A percentile compares a stretch with the other conserved stretches of the same genome.
These are phyloP conservation scores for Nemania abortiva DNA, from an alignment of 2,329 filamentous ascomycete genomes.

Conservation along the genomic window DNA sequence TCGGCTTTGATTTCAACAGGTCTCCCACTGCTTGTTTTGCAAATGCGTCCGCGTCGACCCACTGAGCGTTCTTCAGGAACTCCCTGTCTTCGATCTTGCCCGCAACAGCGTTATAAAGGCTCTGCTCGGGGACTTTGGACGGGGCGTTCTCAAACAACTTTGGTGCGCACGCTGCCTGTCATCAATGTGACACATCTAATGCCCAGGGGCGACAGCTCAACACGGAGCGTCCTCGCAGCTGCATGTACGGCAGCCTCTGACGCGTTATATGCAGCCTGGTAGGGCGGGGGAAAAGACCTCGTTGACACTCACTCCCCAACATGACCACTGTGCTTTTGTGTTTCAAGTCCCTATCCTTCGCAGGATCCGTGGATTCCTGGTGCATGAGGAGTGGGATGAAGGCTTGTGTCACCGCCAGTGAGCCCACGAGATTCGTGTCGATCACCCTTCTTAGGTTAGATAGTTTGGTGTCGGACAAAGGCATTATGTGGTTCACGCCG, in stretches of 20 bases:
- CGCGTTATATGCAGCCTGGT: slow-evolving; percentile 49
- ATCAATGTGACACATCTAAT: slow-evolving; percentile 50
- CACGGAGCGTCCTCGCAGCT: slow-evolving; percentile 45
- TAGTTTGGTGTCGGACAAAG: slow-evolving; percentile 42
- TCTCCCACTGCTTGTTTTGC: slow-evolving; percentile 49
- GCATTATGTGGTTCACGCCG: slow-evolving; percentile 43
- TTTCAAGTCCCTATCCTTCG: slow-evolving; percentile 18
- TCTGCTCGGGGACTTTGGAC: slow-evolving; percentile 46
- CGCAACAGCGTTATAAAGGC: slow-evolving; percentile 46
- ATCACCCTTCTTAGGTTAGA: slow-evolving; percentile 41
- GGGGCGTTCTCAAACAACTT: slow-evolving; percentile 47
- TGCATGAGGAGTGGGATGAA: slow-evolving; percentile 51
- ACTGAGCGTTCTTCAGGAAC: slow-evolving; percentile 45
- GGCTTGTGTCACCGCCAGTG: slow-evolving; percentile 50
- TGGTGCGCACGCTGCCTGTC: slow-evolving; percentile 49
- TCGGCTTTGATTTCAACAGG: slow-evolving; percentile 44
- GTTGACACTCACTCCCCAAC: slow-evolving; percentile 49
- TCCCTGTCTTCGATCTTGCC: slow-evolving; percentile 46
- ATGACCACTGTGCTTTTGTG: slow-evolving; percentile 44
- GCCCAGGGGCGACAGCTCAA: slow-evolving; percentile 51
- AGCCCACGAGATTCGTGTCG: slow-evolving; percentile 49
- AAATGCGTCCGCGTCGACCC: slow-evolving; percentile 46
- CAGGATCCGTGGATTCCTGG: not conserved
- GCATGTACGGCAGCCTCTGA: slow-evolving; percentile 50
- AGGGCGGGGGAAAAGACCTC: slow-evolving; percentile 50